Base-by-base conservation (phyloP, 768 basidiomycete species). In the Lanmaoa pseudosensibilis region DNA sequence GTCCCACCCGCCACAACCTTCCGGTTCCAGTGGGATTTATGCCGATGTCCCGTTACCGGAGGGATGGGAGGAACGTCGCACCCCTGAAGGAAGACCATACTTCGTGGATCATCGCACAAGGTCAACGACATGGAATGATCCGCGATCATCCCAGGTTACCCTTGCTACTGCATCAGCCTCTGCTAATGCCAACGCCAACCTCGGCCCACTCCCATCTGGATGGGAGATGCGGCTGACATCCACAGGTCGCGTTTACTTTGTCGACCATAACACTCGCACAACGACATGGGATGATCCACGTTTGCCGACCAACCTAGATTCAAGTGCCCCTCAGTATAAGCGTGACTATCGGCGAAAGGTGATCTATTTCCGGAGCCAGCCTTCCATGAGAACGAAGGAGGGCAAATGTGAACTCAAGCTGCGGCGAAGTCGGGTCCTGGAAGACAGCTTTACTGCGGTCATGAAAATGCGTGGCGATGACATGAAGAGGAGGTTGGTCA, bases 211-310 rank as follows among this genome's bases (percentile, higher is more conserved):
- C 37, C 94, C 94, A 6, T 89, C 87, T 44, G 94, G 93, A 57
- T 96, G 93, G 93, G 94, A 96, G 74, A 95, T 95, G 94, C 82
- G 94, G 19, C 73, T 95, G 50, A 94, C 94, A 1, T 86, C 87
- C 1, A 92, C 89, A 0, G 82, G 82, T 9, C 81, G 92, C 34
- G 87, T 95, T 18, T 96, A 96, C 74, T 96, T 94, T 63, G 93
- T 95, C 15, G 94, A 95, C 69, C 94, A 96, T 73, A 94, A 88
- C 60, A 89, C 87, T 38, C 81, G 88, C 51, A 92, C 92, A 18
- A 95, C 94, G 16, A 84, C 90, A 7, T 95, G 93, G 94, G 94
- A 95, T 67, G 94, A 96, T 70, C 94, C 93, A 19, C 83, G 94
- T 49, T 72, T 94, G 50, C 93, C 94, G 0, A 86, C 84, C 1